Conservation (phyloP, 2,329 filamentous ascomycete species). For the Sclerotinia sclerotiorum region DNA sequence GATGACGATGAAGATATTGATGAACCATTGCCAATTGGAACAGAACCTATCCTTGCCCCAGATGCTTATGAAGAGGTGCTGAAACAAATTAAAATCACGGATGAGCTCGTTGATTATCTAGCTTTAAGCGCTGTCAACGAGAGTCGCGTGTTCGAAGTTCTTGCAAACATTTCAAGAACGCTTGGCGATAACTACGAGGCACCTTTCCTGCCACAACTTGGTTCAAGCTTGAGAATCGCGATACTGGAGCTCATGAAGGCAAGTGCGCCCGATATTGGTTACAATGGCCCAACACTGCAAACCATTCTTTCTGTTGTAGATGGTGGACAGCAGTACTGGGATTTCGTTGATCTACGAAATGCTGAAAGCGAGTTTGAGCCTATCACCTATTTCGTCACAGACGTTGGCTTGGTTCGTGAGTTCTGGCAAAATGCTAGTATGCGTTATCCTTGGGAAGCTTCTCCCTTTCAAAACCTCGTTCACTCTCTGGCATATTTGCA, state of each 20-base stretch:
- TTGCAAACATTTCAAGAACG: constrained; percentile 46
- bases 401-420: constrained; percentile 43
- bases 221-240: constrained; percentile 42
- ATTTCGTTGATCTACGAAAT: constrained; percentile 32
- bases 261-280: constrained; percentile 37
- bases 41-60: constrained; percentile 47
- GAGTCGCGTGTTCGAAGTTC: constrained; percentile 50
- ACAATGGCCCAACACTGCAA: constrained; percentile 41
- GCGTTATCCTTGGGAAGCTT: constrained; percentile 82
- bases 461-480: constrained; percentile 73
- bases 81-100: constrained; percentile 45
- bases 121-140: constrained; percentile 48
- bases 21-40: constrained; percentile 47
- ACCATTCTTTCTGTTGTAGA: constrained; percentile 38
- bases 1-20: constrained; percentile 43
- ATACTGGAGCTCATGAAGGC: constrained; percentile 41
- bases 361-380: constrained; percentile 51
- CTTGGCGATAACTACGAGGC: constrained; percentile 42
- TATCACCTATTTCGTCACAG: constrained; percentile 47
- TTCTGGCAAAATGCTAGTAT: constrained; percentile 65
- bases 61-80: constrained; percentile 47
- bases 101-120: constrained; percentile 47
- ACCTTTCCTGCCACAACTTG: constrained; percentile 45
- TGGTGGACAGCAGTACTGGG: constrained; percentile 40
- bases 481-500: constrained; percentile 60